Base-by-base conservation (phyloP, 106 monocot genomes). In the Allium fistulosum region DNA sequence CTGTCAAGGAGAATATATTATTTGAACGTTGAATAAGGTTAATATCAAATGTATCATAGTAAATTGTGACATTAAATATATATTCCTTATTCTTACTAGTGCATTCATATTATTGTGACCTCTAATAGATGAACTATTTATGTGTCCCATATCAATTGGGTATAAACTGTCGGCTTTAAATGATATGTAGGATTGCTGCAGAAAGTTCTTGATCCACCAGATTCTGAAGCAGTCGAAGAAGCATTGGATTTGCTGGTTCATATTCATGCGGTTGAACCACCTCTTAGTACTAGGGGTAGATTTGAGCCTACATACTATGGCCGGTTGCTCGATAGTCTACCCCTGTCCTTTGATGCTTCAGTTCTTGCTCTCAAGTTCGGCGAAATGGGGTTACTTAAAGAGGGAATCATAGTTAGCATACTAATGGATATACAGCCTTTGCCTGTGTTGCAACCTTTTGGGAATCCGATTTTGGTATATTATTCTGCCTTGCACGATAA, bases 221-320 rank as follows among this genome's bases (percentile, higher is more conserved):
- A 81, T 26, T 51, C 66, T 13, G 74, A 78, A 63, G 53, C 78
- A 48, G 61, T 88, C 70, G 78, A 93, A 74, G 85, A 85, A 66
- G 83, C 92, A 47, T 47, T 93, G 8, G 63, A 55, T 51, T 78
- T 81, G 49, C 88, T 93, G 47, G 71, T 93, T 58, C 78, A 79
- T 58, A 77, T 93, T 58, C 67, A 63, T 72, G 88, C 92, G 67
- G 66, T 93, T 46, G 75, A 85, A 56, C 83, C 72, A 48, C 46
- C 71, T 46, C 26, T 26, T 26, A 63, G 78, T 72, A 75, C 71
- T 27, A 74, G 82, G 79, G 76, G 66, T 6, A 80, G 85, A 57
- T 81, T 79, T 79, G 85, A 83, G n/a, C 81, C 88, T 61, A 93
- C 92, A 69, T 93, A 85, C 64, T 80, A 88, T 77, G 92, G 92